Conservation (phyloP, 768 basidiomycete genomes). For the Pleurotus salmoneostramineus region DNA sequence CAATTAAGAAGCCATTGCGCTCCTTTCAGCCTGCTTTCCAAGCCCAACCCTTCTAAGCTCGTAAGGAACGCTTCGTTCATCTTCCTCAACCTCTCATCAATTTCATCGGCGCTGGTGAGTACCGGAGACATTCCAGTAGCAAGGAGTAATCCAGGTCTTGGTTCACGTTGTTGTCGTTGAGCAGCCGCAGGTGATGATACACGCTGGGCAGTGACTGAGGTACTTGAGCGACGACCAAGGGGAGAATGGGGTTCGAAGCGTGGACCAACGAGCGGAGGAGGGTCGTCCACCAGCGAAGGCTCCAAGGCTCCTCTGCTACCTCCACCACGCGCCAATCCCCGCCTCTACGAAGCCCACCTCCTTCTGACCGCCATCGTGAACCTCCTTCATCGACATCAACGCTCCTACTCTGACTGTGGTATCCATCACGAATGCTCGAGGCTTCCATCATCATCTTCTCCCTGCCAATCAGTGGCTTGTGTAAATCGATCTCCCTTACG, state of each 20-base stretch:
- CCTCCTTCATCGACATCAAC: neutral
- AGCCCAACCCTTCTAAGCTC: constrained; percentile 57
- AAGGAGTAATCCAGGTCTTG: constrained; percentile 10
- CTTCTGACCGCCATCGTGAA: neutral
- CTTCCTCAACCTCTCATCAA: constrained; percentile 57
- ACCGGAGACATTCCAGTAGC: constrained; percentile 38
- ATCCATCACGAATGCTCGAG: constrained; percentile 4
- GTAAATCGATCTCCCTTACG: constrained; percentile 71
- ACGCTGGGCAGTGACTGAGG: no score
- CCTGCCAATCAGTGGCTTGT: constrained; percentile 56
- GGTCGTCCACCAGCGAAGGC: neutral
- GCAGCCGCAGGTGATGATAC: neutral
- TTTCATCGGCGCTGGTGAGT: constrained; percentile 62
- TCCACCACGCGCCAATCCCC: neutral
- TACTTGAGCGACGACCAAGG: constrained; percentile 7
- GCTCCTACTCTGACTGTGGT: constrained; percentile 5
- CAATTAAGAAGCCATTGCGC: no score
- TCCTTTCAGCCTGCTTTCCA: neutral
- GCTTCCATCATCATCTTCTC: constrained; percentile 11
- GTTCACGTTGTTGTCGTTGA: neutral
- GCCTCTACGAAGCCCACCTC: no score
- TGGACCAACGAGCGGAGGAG: neutral
- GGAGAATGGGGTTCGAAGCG: neutral
- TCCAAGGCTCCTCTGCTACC: neutral
- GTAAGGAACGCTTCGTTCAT: constrained; percentile 70